Evolutionary conservation across 257 asterid species (phyloP), one percentile per base, ranked within the genome.

Genomic region (Fraxinus excelsior): DNA sequence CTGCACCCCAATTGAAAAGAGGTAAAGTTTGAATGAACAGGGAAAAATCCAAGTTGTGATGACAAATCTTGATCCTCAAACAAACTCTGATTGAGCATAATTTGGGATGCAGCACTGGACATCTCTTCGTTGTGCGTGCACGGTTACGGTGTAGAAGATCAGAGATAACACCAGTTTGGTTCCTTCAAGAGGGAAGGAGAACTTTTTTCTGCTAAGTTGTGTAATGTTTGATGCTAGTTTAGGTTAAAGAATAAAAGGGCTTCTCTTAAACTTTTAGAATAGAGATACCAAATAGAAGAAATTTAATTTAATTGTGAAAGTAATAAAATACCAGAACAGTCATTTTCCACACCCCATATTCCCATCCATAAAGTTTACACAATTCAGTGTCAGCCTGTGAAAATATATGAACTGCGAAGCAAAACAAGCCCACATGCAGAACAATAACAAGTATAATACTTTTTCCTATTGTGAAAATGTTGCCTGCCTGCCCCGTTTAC

Each of bases 11-110:
- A 73, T 18, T 93, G 87, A 46, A 86, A 70, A 82, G 85, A 67
- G 66, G 83, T 75, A 40, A 78, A 74, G 78, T 82, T 85, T 68
- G 92, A 78, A 31, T 85, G 85, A 69, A 81, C 78, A 73, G 90
- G 84, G 80, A 89, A 86, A 73, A 82, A 77, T 65, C 90, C 93
- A 60, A 88, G 84, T 64, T 91, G 96, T 77, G 97, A 85, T 81
- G 91, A 84, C 37, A 87, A 73, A 58, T 91, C 92, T 83, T 91
- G 92, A 71, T 91, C 97, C 60, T 90, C 95, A 77, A 89, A 89
- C 82, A 94, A 78, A 72, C 86, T 84, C 74, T 90, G 92, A 81
- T 89, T 89, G 32, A 90, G 44, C 87, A 87, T 81, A 66, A 83
- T 69, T 80, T 86, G 85, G 6, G 89, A 44, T 23, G 84, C 80